Evolutionary conservation across 176 grass and related monocot genomes (phyloP).

Genomic region (Hyparrhenia diplandra): DNA sequence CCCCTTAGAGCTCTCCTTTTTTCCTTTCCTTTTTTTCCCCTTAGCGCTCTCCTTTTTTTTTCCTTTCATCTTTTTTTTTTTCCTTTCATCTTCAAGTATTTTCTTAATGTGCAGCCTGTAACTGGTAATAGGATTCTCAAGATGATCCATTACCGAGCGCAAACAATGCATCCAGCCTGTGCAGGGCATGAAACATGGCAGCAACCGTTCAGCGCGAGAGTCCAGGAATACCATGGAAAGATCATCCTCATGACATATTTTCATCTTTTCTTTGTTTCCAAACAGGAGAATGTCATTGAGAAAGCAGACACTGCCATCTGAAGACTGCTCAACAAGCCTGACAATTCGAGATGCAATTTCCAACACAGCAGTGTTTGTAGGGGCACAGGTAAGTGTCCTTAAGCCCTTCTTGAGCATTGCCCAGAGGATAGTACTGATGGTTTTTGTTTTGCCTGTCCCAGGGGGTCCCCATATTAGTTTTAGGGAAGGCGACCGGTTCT

Average conservation of each 20-base stretch:
- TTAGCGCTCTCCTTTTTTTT: background rate
- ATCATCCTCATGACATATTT: constrained; percentile 2
- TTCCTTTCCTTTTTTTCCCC: background rate
- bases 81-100: background rate
- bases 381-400: constrained; percentile 47
- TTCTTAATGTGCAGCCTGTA: background rate
- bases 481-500: background rate
- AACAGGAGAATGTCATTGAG: constrained; percentile 44
- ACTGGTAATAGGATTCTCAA: background rate
- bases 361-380: constrained; percentile 51
- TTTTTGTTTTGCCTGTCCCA: constrained; percentile 64
- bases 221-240: constrained; percentile 3
- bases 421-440: constrained; percentile 42
- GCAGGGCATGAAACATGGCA: background rate
- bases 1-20: background rate
- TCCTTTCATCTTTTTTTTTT: background rate
- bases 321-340: constrained; percentile 15
- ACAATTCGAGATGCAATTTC: constrained; percentile 40
- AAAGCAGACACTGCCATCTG: background rate
- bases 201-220: background rate
- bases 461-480: constrained; percentile 60
- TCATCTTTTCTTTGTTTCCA: constrained; percentile 41
- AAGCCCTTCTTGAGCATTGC: constrained; percentile 18
- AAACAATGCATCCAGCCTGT: constrained; percentile 18
- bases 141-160: background rate